Percentiles rank a stretch among this genome's conserved stretches.
Conservation (phyloP, 148 eudicot genomes). For the Dianthus caryophyllus region DNA sequence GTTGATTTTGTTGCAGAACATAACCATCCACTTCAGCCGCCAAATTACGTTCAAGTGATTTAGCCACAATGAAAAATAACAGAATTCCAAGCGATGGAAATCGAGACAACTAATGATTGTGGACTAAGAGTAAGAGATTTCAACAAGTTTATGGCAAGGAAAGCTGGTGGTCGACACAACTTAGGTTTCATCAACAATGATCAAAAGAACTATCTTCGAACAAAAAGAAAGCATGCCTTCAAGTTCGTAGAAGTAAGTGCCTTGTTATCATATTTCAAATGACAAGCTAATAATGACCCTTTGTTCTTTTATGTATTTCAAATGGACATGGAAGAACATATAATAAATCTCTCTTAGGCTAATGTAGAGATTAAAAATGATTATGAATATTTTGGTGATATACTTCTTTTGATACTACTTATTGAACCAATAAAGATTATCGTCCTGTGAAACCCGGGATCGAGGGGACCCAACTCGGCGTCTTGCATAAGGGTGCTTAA, state of each 20-base stretch:
- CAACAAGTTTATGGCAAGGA: slow-evolving; percentile 2
- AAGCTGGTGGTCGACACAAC: neutral
- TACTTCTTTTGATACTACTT: no score
- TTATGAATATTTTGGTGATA: no score
- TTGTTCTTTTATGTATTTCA: no score
- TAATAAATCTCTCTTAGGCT: no score
- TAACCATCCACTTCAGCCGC: slow-evolving; percentile 5
- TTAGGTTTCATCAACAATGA: neutral
- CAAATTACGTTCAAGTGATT: neutral
- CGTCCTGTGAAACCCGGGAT: no score
- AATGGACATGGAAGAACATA: no score
- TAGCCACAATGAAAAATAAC: neutral
- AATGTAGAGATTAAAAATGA: no score
- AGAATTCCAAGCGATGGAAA: neutral
- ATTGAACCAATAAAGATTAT: no score
- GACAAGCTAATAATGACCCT: no score
- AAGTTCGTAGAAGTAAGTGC: neutral
- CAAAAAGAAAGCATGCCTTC: neutral
- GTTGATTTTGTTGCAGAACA: neutral
- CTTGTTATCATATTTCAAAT: neutral
- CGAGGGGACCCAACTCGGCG: no score
- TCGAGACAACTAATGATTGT: neutral
- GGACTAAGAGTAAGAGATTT: neutral
- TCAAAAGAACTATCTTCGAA: neutral
- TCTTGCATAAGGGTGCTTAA: no score